Evolutionary conservation across 441 rosid genomes (phyloP).

Genomic region (Pelargonium fulgidum): DNA sequence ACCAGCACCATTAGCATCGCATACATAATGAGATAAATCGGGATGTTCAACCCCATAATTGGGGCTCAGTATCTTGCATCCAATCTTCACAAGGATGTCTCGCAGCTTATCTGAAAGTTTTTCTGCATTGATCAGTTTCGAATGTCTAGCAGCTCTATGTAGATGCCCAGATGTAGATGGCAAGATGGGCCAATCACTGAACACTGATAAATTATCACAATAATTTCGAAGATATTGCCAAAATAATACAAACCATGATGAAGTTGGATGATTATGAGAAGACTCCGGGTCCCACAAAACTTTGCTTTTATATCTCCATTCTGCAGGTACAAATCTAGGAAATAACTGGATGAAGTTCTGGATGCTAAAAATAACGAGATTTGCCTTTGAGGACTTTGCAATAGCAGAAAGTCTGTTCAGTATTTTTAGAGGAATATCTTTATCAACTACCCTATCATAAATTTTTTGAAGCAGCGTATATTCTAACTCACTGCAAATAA

Average conservation of each 20-base stretch:
- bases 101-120: conserved; percentile 57
- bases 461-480: conserved; percentile 61
- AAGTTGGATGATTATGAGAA: conserved; percentile 56
- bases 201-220: conserved; percentile 59
- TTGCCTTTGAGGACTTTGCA: conserved; percentile 62
- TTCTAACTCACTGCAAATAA: conserved; percentile 71
- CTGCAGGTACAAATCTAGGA: conserved; percentile 76
- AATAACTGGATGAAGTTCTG: conserved; percentile 56
- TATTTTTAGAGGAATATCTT: conserved; percentile 50
- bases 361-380: conserved; percentile 51
- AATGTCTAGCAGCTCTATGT: conserved; percentile 63
- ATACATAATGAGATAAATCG: conserved; percentile 68
- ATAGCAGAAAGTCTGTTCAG: conserved; percentile 63
- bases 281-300: conserved; percentile 71
- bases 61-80: conserved; percentile 72
- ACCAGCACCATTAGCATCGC: conserved; percentile 59
- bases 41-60: conserved; percentile 58
- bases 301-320: conserved; percentile 67
- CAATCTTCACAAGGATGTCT: conserved; percentile 67
- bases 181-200: conserved; percentile 94
- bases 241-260: conserved; percentile 79
- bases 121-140: conserved; percentile 64
- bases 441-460: conserved; percentile 68
- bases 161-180: conserved; percentile 83
- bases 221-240: conserved; percentile 72